These are phyloP conservation scores for Leccinum broughii DNA, from an alignment of 768 basidiomycete genomes.

Conservation along the genomic window DNA sequence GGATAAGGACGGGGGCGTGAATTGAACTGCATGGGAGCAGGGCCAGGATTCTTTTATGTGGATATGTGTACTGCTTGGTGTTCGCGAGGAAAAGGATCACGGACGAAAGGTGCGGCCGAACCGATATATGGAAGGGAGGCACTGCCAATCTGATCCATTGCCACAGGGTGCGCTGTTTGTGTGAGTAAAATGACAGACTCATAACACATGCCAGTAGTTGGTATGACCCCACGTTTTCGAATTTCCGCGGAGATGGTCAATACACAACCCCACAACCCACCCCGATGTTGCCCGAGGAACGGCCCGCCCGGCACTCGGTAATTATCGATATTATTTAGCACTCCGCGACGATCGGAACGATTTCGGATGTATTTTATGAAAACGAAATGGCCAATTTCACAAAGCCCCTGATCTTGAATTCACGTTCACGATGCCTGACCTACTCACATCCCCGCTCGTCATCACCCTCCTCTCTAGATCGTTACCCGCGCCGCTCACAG, in stretches of 20 bases:
- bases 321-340: neutral
- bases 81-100: neutral
- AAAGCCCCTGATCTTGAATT: neutral
- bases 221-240: too few species aligned
- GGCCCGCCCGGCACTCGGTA: too few species aligned
- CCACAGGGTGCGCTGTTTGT: neutral
- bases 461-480: conserved; percentile 17
- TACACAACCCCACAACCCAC: too few species aligned
- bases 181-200: neutral
- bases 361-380: neutral
- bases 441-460: conserved; percentile 17
- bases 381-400: neutral
- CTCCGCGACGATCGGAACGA: neutral
- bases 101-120: neutral
- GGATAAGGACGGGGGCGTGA: neutral
- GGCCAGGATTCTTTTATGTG: neutral
- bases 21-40: neutral
- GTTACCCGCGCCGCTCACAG: conserved; percentile 14
- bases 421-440: conserved; percentile 3
- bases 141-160: neutral
- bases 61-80: neutral
- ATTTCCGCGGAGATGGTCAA: too few species aligned
- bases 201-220: too few species aligned
- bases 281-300: too few species aligned
- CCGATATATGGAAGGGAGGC: neutral